A percentile compares a stretch with the other conserved stretches of the same genome.
Conservation (phyloP, 2,329 filamentous ascomycete species). For the Nigrospora oryzae region DNA sequence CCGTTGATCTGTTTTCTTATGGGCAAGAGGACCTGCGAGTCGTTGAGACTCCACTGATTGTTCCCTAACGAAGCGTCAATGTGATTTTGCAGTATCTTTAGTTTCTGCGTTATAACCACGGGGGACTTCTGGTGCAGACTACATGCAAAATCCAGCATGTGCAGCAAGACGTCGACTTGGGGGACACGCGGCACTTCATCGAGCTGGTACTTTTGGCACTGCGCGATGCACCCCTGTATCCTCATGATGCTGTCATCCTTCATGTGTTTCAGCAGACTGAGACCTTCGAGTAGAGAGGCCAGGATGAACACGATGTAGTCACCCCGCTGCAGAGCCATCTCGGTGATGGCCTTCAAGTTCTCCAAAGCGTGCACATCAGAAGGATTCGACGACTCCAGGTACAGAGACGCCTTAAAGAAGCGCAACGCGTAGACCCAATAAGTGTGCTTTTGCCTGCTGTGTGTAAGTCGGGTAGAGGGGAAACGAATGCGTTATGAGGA, state of each 20-base stretch:
- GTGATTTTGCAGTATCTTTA: conserved; percentile 51
- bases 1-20: conserved; percentile 42
- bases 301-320: conserved; percentile 59
- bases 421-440: conserved; percentile 73
- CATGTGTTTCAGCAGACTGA: conserved; percentile 57
- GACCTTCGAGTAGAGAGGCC: conserved; percentile 59
- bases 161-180: conserved; percentile 57
- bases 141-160: conserved; percentile 63
- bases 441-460: conserved; percentile 45
- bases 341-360: conserved; percentile 56
- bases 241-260: conserved; percentile 60
- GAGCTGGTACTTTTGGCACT: conserved; percentile 62
- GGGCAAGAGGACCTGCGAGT: conserved; percentile 44
- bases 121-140: conserved; percentile 56
- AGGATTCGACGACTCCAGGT: conserved; percentile 50
- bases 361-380: conserved; percentile 58
- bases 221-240: conserved; percentile 66
- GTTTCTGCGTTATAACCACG: conserved; percentile 48
- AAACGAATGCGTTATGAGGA: neutral
- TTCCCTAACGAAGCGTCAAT: conserved; percentile 47
- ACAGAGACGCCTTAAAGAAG: conserved; percentile 62
- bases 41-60: conserved; percentile 35
- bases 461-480: conserved; percentile 9
- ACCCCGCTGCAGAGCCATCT: conserved; percentile 48
- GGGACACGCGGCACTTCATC: conserved; percentile 54